A percentile compares a stretch with the other conserved stretches of the same genome.
These are phyloP conservation scores for Rhododendron vialii DNA, from an alignment of 148 eudicot species.

Conservation along the genomic window DNA sequence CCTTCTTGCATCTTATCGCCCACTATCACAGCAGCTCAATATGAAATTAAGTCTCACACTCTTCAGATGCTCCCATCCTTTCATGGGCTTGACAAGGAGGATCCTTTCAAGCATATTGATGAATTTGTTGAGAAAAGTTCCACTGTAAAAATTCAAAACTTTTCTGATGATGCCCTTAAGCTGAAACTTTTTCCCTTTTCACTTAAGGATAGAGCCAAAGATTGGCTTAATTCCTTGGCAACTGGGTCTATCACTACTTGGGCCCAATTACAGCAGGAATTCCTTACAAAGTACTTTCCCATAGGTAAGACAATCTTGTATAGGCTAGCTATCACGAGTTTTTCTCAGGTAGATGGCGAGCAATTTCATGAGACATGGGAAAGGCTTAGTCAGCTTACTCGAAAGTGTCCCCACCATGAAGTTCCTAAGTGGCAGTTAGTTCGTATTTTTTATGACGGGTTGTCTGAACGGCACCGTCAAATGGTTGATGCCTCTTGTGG, in stretches of 20 bases:
- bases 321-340: too few species aligned
- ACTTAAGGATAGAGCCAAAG: not conserved
- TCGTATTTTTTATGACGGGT: not conserved
- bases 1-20: too few species aligned
- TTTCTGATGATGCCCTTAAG: not conserved
- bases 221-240: not conserved
- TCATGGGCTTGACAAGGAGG: not conserved
- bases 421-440: not conserved
- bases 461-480: not conserved
- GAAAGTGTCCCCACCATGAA: not conserved
- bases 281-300: too few species aligned
- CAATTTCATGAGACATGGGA: too few species aligned
- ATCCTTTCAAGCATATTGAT: not conserved
- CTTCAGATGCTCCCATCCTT: not conserved
- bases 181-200: not conserved
- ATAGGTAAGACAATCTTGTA: too few species aligned
- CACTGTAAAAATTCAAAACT: not conserved
- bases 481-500: too few species aligned
- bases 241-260: too few species aligned
- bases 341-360: too few species aligned
- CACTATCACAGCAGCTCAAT: not conserved
- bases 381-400: too few species aligned
- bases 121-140: not conserved
- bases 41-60: not conserved
- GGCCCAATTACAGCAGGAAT: too few species aligned